These are phyloP conservation scores for Articulospora tetracladia DNA, from an alignment of 495 filamentous ascomycete genomes.

Conservation along the genomic window DNA sequence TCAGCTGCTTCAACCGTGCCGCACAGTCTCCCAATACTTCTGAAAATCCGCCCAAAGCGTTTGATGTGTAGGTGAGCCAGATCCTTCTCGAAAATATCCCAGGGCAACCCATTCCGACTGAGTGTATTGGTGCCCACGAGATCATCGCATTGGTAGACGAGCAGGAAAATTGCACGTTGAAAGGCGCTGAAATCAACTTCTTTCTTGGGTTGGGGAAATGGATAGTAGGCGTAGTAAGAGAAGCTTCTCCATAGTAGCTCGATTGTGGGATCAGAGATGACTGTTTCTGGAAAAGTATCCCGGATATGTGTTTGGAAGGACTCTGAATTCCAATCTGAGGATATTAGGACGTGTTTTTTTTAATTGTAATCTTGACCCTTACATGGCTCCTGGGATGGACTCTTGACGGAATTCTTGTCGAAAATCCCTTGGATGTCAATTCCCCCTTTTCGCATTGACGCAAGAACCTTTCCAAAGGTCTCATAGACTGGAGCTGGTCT, in stretches of 20 bases:
- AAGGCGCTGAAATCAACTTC: background rate
- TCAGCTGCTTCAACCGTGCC: background rate
- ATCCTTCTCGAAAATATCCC: constrained; percentile 3
- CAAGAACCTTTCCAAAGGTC: too few species aligned
- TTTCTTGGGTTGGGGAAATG: background rate
- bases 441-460: too few species aligned
- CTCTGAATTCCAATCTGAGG: background rate
- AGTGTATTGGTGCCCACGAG: constrained; percentile 17
- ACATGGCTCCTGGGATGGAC: too few species aligned
- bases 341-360: too few species aligned
- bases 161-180: constrained; percentile 1
- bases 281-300: background rate
- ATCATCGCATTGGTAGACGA: constrained; percentile 10
- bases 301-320: background rate
- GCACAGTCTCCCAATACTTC: background rate
- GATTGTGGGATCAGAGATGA: background rate
- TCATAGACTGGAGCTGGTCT: too few species aligned
- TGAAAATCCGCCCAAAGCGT: background rate
- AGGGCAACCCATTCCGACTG: constrained; percentile 8
- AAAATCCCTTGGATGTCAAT: too few species aligned
- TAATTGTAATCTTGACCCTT: too few species aligned
- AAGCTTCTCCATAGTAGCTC: constrained; percentile 3
- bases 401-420: too few species aligned
- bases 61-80: constrained; percentile 3
- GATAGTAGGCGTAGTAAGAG: background rate